phyloP scores from a whole-genome alignment of 352 stramenopile genomes.

The Phytopythium litorale region DNA sequence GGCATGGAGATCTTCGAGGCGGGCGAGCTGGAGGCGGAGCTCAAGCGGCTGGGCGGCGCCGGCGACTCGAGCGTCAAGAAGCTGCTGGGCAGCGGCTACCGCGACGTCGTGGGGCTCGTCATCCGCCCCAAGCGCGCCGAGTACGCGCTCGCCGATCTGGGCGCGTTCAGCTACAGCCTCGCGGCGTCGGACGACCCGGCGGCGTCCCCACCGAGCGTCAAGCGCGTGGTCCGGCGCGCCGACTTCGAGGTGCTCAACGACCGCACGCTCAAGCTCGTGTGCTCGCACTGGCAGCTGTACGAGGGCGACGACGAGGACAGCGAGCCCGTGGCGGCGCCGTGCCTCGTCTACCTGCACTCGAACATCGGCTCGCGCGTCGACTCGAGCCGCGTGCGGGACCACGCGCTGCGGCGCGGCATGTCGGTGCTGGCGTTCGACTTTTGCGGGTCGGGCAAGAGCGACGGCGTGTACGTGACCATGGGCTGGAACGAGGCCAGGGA shows the following conservation, averaged over 20 bases:
- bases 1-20: slow-evolving; percentile 84
- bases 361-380: slow-evolving; percentile 78
- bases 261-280: slow-evolving; percentile 55
- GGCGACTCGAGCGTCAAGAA: slow-evolving; percentile 74
- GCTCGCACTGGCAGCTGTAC: slow-evolving; percentile 78
- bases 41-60: slow-evolving; percentile 54
- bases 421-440: slow-evolving; percentile 83
- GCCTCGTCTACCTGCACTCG: slow-evolving; percentile 80
- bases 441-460: slow-evolving; percentile 68
- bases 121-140: slow-evolving; percentile 63
- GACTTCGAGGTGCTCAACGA: slow-evolving; percentile 74
- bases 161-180: slow-evolving; percentile 41
- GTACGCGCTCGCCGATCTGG: slow-evolving; percentile 53
- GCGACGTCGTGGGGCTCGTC: slow-evolving; percentile 68
- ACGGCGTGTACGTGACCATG: slow-evolving; percentile 85
- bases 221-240: slow-evolving; percentile 25
- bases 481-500: slow-evolving; percentile 81
- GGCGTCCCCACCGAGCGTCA: slow-evolving; percentile 9
- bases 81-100: slow-evolving; percentile 67
- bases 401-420: slow-evolving; percentile 60
- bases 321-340: slow-evolving; percentile 27
- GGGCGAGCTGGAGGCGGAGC: slow-evolving; percentile 70
- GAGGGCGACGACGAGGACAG: slow-evolving; percentile 12
- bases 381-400: slow-evolving; percentile 56
- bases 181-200: slow-evolving; percentile 13